phyloP scores from a whole-genome alignment of 441 rosid genomes.

The Erysimum pusillum region DNA sequence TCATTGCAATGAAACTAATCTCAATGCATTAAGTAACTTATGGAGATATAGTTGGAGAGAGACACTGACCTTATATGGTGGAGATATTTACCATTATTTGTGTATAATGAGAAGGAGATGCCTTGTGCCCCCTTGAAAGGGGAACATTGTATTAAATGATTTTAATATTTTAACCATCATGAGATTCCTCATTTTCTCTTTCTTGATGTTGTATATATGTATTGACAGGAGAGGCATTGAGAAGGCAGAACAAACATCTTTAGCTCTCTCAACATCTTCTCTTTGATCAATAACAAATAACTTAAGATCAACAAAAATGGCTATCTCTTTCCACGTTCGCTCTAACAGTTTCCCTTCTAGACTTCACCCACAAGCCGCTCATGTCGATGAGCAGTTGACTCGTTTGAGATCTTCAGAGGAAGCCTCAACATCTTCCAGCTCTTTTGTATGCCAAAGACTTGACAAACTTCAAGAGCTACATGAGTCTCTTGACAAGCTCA shows the following conservation, averaged over 20 bases:
- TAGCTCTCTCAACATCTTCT: not conserved
- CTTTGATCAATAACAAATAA: not conserved
- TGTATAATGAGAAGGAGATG: no score
- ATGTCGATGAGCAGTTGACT: slow-evolving; percentile 44
- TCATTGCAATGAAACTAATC: slow-evolving; percentile 8
- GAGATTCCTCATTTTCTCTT: not conserved
- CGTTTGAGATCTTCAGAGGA: slow-evolving; percentile 49
- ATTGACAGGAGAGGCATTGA: not conserved
- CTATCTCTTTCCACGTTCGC: slow-evolving; percentile 48
- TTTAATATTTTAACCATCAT: no score
- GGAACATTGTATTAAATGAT: no score
- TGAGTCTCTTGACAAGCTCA: slow-evolving; percentile 49
- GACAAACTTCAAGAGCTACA: slow-evolving; percentile 49
- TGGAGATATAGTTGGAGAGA: not conserved
- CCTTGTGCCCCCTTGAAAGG: no score
- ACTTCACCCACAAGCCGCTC: slow-evolving; percentile 50
- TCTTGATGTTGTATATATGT: not conserved
- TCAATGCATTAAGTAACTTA: slow-evolving; percentile 11
- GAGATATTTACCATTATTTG: not conserved
- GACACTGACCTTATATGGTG: no score
- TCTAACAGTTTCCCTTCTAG: slow-evolving; percentile 58
- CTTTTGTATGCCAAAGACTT: slow-evolving; percentile 43
- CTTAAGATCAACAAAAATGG: slow-evolving; percentile 38
- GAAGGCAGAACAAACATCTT: slow-evolving; percentile 1
- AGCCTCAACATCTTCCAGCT: slow-evolving; percentile 44